phyloP scores from a whole-genome alignment of 148 eudicot genomes.

The Vaccinium macrocarpon region DNA sequence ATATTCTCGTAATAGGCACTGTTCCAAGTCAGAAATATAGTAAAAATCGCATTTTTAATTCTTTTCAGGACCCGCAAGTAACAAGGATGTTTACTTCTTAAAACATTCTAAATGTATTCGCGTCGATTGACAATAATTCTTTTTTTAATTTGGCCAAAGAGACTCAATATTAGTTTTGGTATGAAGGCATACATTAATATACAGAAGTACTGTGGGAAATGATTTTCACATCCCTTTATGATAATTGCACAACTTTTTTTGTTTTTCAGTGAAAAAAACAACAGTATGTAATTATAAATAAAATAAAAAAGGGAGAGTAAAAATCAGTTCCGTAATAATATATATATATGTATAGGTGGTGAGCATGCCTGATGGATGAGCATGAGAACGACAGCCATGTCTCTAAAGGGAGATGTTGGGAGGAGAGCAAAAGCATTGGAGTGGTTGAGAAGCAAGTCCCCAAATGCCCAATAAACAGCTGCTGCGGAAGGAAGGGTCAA shows the following conservation, averaged over 20 bases:
- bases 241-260: too few relatives aligned
- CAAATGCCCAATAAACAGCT: conserved; percentile 92
- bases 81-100: neutral
- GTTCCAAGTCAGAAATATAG: neutral
- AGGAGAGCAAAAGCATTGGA: conserved; percentile 89
- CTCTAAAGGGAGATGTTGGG: conserved; percentile 69
- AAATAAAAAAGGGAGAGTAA: too few relatives aligned
- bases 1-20: neutral
- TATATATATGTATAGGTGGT: neutral
- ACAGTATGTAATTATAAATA: too few relatives aligned
- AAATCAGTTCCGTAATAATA: neutral
- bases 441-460: conserved; percentile 80
- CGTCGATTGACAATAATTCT: too few relatives aligned
- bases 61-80: neutral
- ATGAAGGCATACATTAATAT: neutral
- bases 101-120: neutral
- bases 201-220: too few relatives aligned
- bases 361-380: conserved; percentile 80
- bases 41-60: neutral
- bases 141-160: neutral
- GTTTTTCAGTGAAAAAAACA: too few relatives aligned
- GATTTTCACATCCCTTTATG: too few relatives aligned
- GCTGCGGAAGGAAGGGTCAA: conserved; percentile 82
- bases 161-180: neutral
- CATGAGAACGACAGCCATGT: conserved; percentile 91